A percentile compares a stretch with the other conserved stretches of the same genome.
Evolutionary conservation across 345 rosid genomes (phyloP).

Genomic region (Abelmoschus esculentus): DNA sequence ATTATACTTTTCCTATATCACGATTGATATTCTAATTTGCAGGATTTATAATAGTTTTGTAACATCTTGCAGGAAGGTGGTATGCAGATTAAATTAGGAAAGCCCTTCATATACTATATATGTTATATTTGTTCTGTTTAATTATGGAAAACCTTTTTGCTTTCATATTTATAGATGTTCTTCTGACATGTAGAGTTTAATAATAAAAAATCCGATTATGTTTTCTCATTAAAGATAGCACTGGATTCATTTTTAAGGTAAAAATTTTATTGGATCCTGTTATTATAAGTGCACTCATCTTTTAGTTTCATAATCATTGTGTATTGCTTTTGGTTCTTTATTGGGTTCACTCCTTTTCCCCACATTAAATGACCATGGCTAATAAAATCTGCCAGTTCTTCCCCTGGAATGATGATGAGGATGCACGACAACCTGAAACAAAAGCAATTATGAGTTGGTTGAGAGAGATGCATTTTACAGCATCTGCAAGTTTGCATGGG

Average conservation of each 20-base stretch:
- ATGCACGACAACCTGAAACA: constrained; percentile 77
- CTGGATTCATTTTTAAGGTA: neutral
- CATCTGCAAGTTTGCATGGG: constrained; percentile 96
- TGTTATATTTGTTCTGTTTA: neutral
- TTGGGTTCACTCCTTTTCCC: constrained; percentile 9
- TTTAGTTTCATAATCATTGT: neutral
- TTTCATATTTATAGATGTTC: neutral
- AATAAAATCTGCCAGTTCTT: constrained; percentile 48
- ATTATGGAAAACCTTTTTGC: neutral
- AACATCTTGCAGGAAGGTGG: constrained; percentile 1
- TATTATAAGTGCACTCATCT: neutral
- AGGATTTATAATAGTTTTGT: neutral
- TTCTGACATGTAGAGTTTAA: neutral
- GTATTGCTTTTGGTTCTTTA: neutral
- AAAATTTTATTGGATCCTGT: neutral
- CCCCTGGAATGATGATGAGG: constrained; percentile 51
- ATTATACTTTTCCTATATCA: neutral
- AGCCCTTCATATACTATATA: neutral
- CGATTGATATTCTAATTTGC: neutral
- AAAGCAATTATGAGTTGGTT: constrained; percentile 80
- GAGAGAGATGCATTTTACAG: constrained; percentile 64
- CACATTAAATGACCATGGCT: constrained; percentile 14
- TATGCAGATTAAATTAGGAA: neutral
- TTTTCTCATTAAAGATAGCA: neutral
- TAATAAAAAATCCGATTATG: neutral